A percentile compares a stretch with the other conserved stretches of the same genome.
Conservation (phyloP, 2,329 filamentous ascomycete genomes). For the Diaporthe australafricana region DNA sequence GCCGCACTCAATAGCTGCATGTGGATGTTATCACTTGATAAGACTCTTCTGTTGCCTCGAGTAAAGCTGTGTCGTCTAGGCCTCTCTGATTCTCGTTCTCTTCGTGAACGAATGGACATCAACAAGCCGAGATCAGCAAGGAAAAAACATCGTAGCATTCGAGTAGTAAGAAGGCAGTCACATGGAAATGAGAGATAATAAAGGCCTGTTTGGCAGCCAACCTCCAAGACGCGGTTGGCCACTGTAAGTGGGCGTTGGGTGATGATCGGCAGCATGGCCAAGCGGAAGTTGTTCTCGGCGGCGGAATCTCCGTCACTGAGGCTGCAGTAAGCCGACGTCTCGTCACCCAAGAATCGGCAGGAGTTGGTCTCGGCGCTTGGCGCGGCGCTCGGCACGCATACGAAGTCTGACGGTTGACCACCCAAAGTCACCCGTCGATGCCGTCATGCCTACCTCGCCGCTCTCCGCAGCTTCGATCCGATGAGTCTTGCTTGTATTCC, state of each 20-base stretch:
- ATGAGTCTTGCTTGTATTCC: neutral
- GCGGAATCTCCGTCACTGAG: neutral
- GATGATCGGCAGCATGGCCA: constrained; percentile 19
- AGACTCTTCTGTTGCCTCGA: too few relatives aligned
- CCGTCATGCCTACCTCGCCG: constrained; percentile 1
- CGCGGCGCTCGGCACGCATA: constrained; percentile 9
- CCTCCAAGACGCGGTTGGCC: neutral
- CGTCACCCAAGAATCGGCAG: neutral
- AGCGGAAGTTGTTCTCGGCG: constrained; percentile 11
- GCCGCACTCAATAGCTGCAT: too few relatives aligned
- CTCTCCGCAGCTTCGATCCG: too few relatives aligned
- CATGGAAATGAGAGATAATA: neutral
- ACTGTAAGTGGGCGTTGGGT: neutral
- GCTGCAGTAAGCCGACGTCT: neutral
- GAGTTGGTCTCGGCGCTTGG: constrained; percentile 18
- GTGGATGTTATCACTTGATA: too few relatives aligned
- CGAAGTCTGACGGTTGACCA: neutral
- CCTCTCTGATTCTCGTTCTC: neutral
- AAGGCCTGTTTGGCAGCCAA: neutral
- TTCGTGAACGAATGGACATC: neutral
- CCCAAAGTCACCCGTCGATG: constrained; percentile 4
- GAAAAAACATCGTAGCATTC: neutral
- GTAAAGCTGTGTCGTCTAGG: too few relatives aligned
- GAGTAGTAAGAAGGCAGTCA: too few relatives aligned
- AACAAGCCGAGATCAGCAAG: neutral